Evolutionary conservation across 371 early-diverging fungal genomes (phyloP), one percentile per base, ranked within the genome.

Genomic region (Mortierella polycephala): DNA sequence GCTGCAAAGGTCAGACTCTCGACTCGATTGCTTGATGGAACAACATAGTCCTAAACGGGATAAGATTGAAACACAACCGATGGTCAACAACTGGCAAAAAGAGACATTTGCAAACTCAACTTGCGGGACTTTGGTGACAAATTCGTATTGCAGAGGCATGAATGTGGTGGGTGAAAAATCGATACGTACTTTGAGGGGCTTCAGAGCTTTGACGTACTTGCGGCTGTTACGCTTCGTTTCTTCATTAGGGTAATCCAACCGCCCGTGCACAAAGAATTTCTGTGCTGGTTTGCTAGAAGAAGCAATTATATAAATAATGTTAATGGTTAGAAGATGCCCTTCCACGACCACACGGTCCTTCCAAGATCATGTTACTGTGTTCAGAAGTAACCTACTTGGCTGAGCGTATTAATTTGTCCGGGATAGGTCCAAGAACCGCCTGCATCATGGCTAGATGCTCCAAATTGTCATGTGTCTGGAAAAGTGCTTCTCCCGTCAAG

Each of bases 401-500:
- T 37, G 65, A 71, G 21, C 74, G 64, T 23, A 84, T 68, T 7
- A 87, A 70, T 37, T 77, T 69, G 7, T 83, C 76, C 0, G 88
- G 86, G 9, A 90, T 70, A 62, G 75, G 71, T 14, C 91, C 91
- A 1, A 91, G 67, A 12, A 90, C 87, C 9, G 79, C 85, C 41
- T 89, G 86, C 93, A 93, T 93, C 88, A 93, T 89, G 10, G 91
- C 91, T 42, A 93, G 68, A 70, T 93, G 93, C 59, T 91, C 91
- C 20, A 90, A 74, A 82, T 96, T 92, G 74, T 96, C 95, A 59
- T 94, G 95, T 0, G 96, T 95, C 74, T 95, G 95, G 82, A 98
- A 98, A 59, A 98, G 82, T 1, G 99, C 97, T 67, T 96, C 96
- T 10, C 99, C 99, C 0, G 96, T 97, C 52, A 92, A 87, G 53